Base-by-base conservation (phyloP, 2,329 filamentous ascomycete species). In the Aureobasidium lini region DNA sequence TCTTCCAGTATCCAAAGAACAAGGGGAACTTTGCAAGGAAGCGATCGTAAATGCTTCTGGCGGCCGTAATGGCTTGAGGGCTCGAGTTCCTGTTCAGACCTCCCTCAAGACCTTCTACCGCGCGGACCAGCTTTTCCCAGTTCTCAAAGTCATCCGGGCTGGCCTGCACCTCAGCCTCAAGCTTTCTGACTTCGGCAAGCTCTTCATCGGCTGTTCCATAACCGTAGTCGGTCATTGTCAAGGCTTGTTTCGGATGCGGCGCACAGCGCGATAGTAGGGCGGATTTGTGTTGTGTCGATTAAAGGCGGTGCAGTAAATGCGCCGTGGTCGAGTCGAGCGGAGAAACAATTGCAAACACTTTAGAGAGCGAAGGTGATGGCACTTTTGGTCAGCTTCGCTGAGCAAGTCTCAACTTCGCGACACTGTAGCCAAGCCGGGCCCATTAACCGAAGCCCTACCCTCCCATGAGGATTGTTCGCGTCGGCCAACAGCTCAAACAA, bases 1-100 rank as follows among this genome's bases (percentile, higher is more conserved):
- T 97, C 79, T 97, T 97, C 94, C 94, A 99, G 78, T 97, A 99
- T 56, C 93, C 94, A 69, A 97, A 99, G 40, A 97, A 84, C 10
- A 97, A 82, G 2, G 94, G 94, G 65, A 96, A 99, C 71, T 96
- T 96, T 62, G 89, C 84, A 23, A 99, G 86, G 70, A 99, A 95
- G 49, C 88, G 85, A 72, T 99, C 92, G 77, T 95, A 97, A 63
- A 89, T 84, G 72, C 89, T 85, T 74, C 94, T 88, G 59, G 91
- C 87, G 10, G 90, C 87, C 18, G 90, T 86, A 67, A 99, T 91
- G 31, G 94, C 90, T 70, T 95, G 89, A 0, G 94, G 92, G 71
- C 89, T 96, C 43, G 94, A 97, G 76, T 99, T 99, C 67, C 94
- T 88, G 72, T 95, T 96, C 63, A 99, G 83, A 60, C 93, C 94